Conservation (phyloP, 2,329 filamentous ascomycete genomes). For the Fusarium torreyae region DNA sequence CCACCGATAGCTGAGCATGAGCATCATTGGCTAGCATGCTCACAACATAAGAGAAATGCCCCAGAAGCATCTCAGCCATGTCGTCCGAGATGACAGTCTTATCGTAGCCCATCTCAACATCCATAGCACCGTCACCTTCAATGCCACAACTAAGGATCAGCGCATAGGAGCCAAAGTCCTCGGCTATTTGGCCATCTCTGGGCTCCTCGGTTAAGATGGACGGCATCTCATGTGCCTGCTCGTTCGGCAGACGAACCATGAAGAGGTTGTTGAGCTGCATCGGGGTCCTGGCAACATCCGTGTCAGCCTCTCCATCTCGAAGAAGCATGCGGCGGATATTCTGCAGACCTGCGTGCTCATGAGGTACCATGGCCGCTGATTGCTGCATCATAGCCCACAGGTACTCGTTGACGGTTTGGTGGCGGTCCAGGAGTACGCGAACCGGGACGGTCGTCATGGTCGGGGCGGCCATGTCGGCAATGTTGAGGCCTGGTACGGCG, state of each 20-base stretch:
- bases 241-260: conserved; percentile 20
- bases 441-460: conserved; percentile 18
- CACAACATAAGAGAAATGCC: conserved; percentile 17
- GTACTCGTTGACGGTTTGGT: conserved; percentile 20
- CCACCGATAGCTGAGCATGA: conserved; percentile 17
- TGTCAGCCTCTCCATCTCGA: conserved; percentile 13
- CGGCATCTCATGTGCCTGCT: conserved; percentile 19
- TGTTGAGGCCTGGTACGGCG: conserved; percentile 17
- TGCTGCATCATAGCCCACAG: conserved; percentile 18
- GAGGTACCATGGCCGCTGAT: conserved; percentile 18
- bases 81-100: conserved; percentile 16
- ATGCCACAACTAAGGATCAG: conserved; percentile 21
- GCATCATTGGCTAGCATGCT: conserved; percentile 18
- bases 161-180: conserved; percentile 18
- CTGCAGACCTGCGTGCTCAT: conserved; percentile 18
- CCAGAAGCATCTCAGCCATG: conserved; percentile 20
- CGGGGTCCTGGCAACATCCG: conserved; percentile 11
- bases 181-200: conserved; percentile 18
- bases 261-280: conserved; percentile 22
- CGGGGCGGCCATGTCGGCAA: conserved; percentile 18
- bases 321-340: conserved; percentile 18
- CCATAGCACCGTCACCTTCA: conserved; percentile 14
- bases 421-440: conserved; percentile 18
- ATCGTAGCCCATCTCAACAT: conserved; percentile 21
- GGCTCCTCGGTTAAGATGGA: conserved; percentile 19